Conservation (phyloP, 305 asterid species). For the Fraxinus xanthoxyloides region DNA sequence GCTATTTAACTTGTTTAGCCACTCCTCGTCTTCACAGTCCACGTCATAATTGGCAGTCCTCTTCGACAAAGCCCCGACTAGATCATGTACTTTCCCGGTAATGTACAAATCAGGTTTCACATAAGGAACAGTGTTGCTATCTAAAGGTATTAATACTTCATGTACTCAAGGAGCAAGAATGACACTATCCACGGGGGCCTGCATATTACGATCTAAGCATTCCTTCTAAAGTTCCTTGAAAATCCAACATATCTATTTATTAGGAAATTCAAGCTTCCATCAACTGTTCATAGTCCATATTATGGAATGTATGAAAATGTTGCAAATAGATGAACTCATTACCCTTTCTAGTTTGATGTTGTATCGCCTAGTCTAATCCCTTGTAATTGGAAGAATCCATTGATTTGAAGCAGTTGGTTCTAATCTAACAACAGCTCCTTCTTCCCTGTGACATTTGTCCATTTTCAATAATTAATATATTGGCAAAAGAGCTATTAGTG, state of each 20-base stretch:
- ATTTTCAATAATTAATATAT: constrained; percentile 57
- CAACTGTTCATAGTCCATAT: constrained; percentile 53
- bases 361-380: constrained; percentile 42
- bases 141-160: constrained; percentile 41
- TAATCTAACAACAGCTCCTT: constrained; percentile 55
- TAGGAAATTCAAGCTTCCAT: constrained; percentile 78
- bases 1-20: constrained; percentile 52
- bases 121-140: constrained; percentile 29
- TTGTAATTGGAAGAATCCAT: constrained; percentile 56
- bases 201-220: constrained; percentile 60
- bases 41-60: constrained; percentile 65
- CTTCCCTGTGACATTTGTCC: constrained; percentile 66
- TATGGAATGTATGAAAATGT: constrained; percentile 67
- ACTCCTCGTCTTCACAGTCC: constrained; percentile 81
- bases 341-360: constrained; percentile 45
- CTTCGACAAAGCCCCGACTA: constrained; percentile 61
- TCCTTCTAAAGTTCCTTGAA: constrained; percentile 82
- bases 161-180: constrained; percentile 80
- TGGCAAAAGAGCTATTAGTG: constrained; percentile 59
- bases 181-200: constrained; percentile 33
- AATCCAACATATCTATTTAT: constrained; percentile 66
- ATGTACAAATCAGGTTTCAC: constrained; percentile 69
- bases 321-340: constrained; percentile 68
- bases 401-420: constrained; percentile 57
- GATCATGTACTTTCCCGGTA: constrained; percentile 57